Conservation (phyloP, 345 rosid species). For the Microcos paniculata region DNA sequence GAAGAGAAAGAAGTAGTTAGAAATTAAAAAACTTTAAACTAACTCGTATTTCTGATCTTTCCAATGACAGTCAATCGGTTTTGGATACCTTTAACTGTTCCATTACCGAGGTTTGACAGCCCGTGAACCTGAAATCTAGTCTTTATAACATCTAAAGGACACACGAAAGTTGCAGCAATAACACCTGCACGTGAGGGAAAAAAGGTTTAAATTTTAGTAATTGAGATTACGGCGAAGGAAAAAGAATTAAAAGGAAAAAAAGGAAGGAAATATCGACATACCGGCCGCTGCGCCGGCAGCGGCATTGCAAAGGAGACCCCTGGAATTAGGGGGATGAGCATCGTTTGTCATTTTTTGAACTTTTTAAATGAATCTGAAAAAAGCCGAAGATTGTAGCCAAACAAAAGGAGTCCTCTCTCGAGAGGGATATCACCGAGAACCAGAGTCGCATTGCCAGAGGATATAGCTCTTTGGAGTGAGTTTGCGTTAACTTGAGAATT, state of each 20-base stretch:
- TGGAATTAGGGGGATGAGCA: slow-evolving; percentile 54
- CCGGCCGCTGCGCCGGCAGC: slow-evolving; percentile 95
- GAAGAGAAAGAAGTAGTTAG: background rate
- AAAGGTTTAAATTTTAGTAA: background rate
- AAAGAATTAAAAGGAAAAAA: background rate
- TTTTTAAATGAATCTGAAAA: slow-evolving; percentile 16
- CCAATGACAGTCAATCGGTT: background rate
- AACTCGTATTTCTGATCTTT: background rate
- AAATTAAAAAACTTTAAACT: background rate
- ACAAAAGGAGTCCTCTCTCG: slow-evolving; percentile 56
- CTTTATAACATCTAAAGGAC: slow-evolving; percentile 88
- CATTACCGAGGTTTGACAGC: slow-evolving; percentile 44
- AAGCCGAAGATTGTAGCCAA: slow-evolving; percentile 18
- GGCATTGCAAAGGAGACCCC: slow-evolving; percentile 73
- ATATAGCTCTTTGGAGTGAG: slow-evolving; percentile 9
- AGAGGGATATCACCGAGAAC: slow-evolving; percentile 60
- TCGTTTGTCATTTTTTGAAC: slow-evolving; percentile 48
- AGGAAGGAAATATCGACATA: slow-evolving; percentile 9
- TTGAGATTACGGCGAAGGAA: no score
- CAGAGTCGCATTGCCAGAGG: slow-evolving; percentile 81
- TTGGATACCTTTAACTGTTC: slow-evolving; percentile 46
- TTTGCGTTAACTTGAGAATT: background rate
- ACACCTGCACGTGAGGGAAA: slow-evolving; percentile 41
- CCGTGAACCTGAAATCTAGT: slow-evolving; percentile 95
- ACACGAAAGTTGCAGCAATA: slow-evolving; percentile 86